These are phyloP conservation scores for Cylindrotheca closterium DNA, from an alignment of 108 stramenopile genomes.

Conservation along the genomic window DNA sequence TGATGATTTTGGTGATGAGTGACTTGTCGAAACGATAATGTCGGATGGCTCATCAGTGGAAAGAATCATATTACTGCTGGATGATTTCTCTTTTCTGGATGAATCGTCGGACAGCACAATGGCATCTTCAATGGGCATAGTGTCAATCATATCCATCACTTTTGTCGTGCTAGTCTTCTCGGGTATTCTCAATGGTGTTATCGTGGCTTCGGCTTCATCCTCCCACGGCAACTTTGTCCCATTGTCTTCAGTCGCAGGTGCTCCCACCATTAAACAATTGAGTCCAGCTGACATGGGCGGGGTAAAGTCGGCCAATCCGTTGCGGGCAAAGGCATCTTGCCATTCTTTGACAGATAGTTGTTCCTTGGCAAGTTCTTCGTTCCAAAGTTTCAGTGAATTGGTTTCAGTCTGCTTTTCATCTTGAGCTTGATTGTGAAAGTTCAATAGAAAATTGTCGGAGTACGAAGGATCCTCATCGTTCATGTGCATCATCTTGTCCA, in stretches of 20 bases:
- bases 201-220: slow-evolving; percentile 21
- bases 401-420: slow-evolving; percentile 16
- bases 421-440: slow-evolving; percentile 27
- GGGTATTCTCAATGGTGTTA: slow-evolving; percentile 14
- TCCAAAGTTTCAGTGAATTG: slow-evolving; percentile 16
- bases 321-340: slow-evolving; percentile 28
- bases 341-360: slow-evolving; percentile 16
- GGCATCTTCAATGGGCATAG: too few relatives aligned
- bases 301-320: slow-evolving; percentile 25
- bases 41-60: too few relatives aligned
- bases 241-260: not conserved
- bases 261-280: slow-evolving; percentile 29
- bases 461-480: too few relatives aligned
- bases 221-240: slow-evolving; percentile 28
- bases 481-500: too few relatives aligned
- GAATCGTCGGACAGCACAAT: too few relatives aligned
- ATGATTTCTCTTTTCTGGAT: too few relatives aligned
- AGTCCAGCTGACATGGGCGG: slow-evolving; percentile 29
- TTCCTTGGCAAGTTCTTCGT: slow-evolving; percentile 8
- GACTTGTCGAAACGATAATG: too few relatives aligned
- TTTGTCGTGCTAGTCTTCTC: too few relatives aligned
- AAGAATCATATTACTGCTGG: too few relatives aligned
- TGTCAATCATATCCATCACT: too few relatives aligned
- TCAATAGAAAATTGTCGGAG: slow-evolving; percentile 1
- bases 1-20: too few relatives aligned